These are phyloP conservation scores for Debaryomyces nepalensis DNA, from an alignment of 1,139 yeast genomes.

Conservation along the genomic window DNA sequence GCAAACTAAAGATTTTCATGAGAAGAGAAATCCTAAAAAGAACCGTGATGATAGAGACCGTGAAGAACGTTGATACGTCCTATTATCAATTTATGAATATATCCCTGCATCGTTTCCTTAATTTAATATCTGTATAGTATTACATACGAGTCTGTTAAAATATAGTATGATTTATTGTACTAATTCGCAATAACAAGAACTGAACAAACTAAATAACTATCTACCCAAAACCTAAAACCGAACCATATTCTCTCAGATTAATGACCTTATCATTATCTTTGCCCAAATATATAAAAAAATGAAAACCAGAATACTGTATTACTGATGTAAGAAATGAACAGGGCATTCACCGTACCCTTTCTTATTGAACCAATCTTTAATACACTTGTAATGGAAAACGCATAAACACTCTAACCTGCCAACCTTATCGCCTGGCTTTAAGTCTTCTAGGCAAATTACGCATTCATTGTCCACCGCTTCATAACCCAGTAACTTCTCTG, in stretches of 20 bases:
- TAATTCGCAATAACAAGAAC: constrained; percentile 3
- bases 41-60: constrained; percentile 52
- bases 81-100: constrained; percentile 1
- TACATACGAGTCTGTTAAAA: not conserved
- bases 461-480: constrained; percentile 68
- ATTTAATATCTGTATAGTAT: not conserved
- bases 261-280: too few relatives aligned
- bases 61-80: constrained; percentile 36
- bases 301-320: constrained; percentile 4
- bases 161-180: not conserved
- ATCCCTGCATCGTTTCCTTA: constrained; percentile 3
- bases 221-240: not conserved
- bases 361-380: constrained; percentile 85
- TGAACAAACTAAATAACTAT: not conserved
- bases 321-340: constrained; percentile 59
- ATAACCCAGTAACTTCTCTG: constrained; percentile 27
- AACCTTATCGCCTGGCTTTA: constrained; percentile 83
- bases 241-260: not conserved
- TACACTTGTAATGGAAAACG: constrained; percentile 89
- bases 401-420: constrained; percentile 94
- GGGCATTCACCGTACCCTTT: constrained; percentile 90
- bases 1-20: constrained; percentile 78
- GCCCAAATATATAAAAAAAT: constrained; percentile 1
- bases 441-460: constrained; percentile 90
- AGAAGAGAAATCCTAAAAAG: constrained; percentile 37